phyloP scores from a whole-genome alignment of 768 basidiomycete species.

The Leccinellum rugosiceps region DNA sequence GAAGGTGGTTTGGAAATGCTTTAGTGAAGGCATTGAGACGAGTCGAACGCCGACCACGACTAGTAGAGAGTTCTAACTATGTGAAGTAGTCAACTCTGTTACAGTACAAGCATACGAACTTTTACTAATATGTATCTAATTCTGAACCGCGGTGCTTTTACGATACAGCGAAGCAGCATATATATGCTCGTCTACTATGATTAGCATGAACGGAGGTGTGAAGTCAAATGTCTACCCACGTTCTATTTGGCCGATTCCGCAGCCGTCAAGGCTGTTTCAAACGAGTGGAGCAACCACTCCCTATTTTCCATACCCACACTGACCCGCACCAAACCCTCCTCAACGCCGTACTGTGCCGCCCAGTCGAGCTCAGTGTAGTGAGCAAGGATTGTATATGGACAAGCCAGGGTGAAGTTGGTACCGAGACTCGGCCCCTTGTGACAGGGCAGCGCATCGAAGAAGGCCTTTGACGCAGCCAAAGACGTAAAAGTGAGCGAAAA shows the following conservation, averaged over 20 bases:
- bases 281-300: slow-evolving; percentile 51
- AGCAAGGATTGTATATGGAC: slow-evolving; percentile 89
- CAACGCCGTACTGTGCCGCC: slow-evolving; percentile 86
- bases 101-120: no score
- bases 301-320: slow-evolving; percentile 88
- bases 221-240: no score
- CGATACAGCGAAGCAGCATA: neutral
- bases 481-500: slow-evolving; percentile 86
- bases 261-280: slow-evolving; percentile 64
- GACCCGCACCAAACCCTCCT: slow-evolving; percentile 77
- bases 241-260: slow-evolving; percentile 49
- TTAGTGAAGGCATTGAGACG: no score
- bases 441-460: slow-evolving; percentile 81
- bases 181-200: neutral
- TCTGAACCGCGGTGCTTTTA: neutral
- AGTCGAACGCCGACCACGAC: no score
- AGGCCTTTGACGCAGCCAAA: slow-evolving; percentile 61
- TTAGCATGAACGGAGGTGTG: no score
- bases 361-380: slow-evolving; percentile 89
- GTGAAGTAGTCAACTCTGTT: no score
- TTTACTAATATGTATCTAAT: neutral
- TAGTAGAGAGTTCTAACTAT: no score
- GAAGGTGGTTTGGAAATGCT: no score
- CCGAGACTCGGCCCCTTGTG: slow-evolving; percentile 91
- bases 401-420: slow-evolving; percentile 94